These are phyloP conservation scores for Boletellus ananas DNA, from an alignment of 768 basidiomycete genomes.

Conservation along the genomic window DNA sequence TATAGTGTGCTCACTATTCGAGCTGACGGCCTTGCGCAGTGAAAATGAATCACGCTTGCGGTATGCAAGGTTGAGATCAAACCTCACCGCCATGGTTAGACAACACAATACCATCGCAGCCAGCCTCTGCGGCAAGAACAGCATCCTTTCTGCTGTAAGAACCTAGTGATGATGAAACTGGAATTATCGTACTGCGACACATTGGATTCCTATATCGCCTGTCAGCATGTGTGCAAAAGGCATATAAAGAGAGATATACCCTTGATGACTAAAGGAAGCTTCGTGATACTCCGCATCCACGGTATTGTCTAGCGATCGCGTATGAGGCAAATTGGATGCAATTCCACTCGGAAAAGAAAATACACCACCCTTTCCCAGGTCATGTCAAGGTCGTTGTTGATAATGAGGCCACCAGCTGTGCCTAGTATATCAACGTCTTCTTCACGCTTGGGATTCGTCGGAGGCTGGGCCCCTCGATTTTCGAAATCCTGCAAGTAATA, in stretches of 20 bases:
- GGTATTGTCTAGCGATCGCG: slow-evolving; percentile 56
- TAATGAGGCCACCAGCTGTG: slow-evolving; percentile 64
- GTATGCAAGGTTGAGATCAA: neutral
- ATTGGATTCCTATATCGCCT: slow-evolving; percentile 56
- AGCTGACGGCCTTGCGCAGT: slow-evolving; percentile 58
- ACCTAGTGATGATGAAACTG: neutral
- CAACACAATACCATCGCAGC: slow-evolving; percentile 83
- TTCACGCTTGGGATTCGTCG: slow-evolving; percentile 26
- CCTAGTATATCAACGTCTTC: slow-evolving; percentile 45
- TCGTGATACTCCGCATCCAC: slow-evolving; percentile 69
- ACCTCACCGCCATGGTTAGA: slow-evolving; percentile 84
- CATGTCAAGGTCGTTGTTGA: slow-evolving; percentile 70
- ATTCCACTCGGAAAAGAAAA: neutral
- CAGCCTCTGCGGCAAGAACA: slow-evolving; percentile 75
- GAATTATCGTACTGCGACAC: slow-evolving; percentile 48
- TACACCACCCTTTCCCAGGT: slow-evolving; percentile 62
- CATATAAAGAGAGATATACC: slow-evolving; percentile 33
- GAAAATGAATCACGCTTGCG: neutral
- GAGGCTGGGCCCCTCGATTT: slow-evolving; percentile 29
- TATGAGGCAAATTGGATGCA: neutral
- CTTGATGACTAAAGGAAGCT: slow-evolving; percentile 71
- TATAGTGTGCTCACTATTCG: slow-evolving; percentile 55
- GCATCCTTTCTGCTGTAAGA: slow-evolving; percentile 58
- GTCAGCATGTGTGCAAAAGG: slow-evolving; percentile 7
- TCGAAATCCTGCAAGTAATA: slow-evolving; percentile 57